Conservation (phyloP, 2,329 filamentous ascomycete species). For the Ceratocystis variospora region DNA sequence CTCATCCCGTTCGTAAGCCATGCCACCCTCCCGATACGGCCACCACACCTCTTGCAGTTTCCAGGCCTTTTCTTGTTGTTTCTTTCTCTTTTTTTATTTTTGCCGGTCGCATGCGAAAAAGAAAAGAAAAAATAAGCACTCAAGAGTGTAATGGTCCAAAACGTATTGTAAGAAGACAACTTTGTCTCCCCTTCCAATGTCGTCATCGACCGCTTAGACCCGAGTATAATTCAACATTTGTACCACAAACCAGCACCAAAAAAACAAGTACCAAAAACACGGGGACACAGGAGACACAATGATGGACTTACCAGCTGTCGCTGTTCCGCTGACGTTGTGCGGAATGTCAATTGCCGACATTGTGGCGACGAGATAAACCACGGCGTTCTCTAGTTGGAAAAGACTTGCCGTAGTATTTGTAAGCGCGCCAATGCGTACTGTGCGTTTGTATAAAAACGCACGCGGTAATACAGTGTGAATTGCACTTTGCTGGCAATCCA, state of each 20-base stretch:
- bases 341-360: constrained; percentile 12
- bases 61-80: too few relatives aligned
- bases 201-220: constrained; percentile 7
- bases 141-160: background rate
- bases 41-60: too few relatives aligned
- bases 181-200: background rate
- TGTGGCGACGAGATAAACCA: background rate
- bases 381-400: background rate
- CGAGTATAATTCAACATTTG: background rate
- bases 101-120: background rate
- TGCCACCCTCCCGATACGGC: too few relatives aligned
- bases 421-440: background rate
- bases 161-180: background rate
- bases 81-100: too few relatives aligned
- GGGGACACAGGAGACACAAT: background rate
- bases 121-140: background rate
- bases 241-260: background rate
- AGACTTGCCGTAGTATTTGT: background rate
- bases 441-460: background rate
- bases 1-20: too few relatives aligned
- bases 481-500: background rate
- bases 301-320: constrained; percentile 10
- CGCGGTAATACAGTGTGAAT: background rate
- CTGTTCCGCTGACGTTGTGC: background rate
- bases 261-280: background rate